Evolutionary conservation across 108 stramenopile genomes (phyloP).

Genomic region (Pseudonitzschia multiseries): DNA sequence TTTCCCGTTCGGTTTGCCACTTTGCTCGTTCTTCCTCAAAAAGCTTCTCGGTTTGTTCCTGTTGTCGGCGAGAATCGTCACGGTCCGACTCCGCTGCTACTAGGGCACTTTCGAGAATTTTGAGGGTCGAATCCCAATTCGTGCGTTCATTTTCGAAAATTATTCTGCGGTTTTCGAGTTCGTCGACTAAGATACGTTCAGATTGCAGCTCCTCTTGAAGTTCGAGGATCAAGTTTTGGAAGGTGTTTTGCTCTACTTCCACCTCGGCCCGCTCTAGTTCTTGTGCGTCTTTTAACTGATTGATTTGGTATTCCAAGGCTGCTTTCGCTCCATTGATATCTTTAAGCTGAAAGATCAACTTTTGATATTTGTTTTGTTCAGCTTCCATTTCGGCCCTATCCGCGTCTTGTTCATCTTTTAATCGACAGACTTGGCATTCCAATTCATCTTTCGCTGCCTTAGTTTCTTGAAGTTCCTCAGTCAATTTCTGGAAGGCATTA

Average conservation of each 20-base stretch:
- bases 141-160: background rate
- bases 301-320: background rate
- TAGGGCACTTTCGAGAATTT: background rate
- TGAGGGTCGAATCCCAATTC: background rate
- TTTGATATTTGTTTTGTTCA: background rate
- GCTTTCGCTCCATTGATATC: background rate
- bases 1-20: background rate
- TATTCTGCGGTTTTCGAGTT: background rate
- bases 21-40: background rate
- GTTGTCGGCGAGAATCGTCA: background rate
- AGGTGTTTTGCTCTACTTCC: background rate
- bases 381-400: background rate
- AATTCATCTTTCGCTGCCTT: background rate
- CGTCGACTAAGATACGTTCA: background rate
- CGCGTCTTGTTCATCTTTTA: background rate
- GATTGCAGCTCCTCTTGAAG: background rate
- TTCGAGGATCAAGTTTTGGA: background rate
- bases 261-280: background rate
- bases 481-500: background rate
- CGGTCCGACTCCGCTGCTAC: background rate
- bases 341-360: background rate
- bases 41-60: background rate
- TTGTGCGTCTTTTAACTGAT: background rate
- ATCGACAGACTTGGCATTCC: background rate
- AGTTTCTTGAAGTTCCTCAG: background rate